A percentile compares a stretch with the other conserved stretches of the same genome.
phyloP scores from a whole-genome alignment of 129 eudicot genomes.

The Oenanthe sinensis region DNA sequence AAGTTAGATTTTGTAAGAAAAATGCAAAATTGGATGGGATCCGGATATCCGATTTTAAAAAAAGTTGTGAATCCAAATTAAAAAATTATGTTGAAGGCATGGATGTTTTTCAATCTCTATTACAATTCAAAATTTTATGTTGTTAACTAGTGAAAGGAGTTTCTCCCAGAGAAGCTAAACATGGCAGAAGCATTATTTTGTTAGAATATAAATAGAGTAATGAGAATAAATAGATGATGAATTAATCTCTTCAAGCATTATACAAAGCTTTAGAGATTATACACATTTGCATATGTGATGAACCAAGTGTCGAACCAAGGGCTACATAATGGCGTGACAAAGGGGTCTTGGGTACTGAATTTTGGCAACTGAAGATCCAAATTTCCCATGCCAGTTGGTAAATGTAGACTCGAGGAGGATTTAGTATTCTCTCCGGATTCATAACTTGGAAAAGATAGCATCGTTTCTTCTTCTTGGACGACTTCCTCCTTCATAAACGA shows the following conservation, averaged over 20 bases:
- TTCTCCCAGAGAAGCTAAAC: neutral
- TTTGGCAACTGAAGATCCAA: slow-evolving; percentile 61
- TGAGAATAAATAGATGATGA: neutral
- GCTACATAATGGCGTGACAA: slow-evolving; percentile 41
- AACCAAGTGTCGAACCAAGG: slow-evolving; percentile 62
- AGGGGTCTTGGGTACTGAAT: slow-evolving; percentile 39
- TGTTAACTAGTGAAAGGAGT: too few species aligned
- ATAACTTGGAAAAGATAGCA: neutral
- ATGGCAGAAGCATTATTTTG: neutral
- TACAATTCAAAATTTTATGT: too few species aligned
- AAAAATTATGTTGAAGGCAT: too few species aligned
- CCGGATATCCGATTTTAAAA: too few species aligned
- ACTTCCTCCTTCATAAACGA: slow-evolving; percentile 22
- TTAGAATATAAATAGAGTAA: neutral
- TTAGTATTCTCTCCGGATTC: slow-evolving; percentile 18
- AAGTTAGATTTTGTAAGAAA: too few species aligned
- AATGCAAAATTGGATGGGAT: too few species aligned
- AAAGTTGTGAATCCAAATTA: too few species aligned
- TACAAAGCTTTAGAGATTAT: slow-evolving; percentile 22
- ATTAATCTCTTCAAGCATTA: neutral
- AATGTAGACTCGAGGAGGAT: slow-evolving; percentile 17
- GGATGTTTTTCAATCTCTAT: too few species aligned
- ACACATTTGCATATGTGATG: slow-evolving; percentile 38
- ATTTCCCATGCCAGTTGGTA: slow-evolving; percentile 28
- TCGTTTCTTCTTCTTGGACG: slow-evolving; percentile 10